phyloP scores from a whole-genome alignment of 441 rosid species.

The Melianthus villosus region DNA sequence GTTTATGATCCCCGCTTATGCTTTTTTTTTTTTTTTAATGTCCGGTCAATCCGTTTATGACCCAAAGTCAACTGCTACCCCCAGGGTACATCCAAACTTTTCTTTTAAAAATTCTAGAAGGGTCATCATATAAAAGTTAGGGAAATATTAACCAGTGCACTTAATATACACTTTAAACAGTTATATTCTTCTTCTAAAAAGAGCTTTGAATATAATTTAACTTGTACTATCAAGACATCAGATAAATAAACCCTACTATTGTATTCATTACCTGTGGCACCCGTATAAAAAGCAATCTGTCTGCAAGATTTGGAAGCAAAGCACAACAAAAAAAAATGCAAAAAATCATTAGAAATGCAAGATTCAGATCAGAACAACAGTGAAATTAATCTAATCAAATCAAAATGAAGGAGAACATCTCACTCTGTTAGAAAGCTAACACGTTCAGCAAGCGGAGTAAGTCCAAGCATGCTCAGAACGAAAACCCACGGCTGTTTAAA shows the following conservation, averaged over 20 bases:
- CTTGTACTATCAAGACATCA: too few species aligned
- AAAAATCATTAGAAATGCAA: neutral
- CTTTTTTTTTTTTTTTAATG: too few species aligned
- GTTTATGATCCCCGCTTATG: too few species aligned
- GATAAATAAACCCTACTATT: too few species aligned
- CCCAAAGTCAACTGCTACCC: too few species aligned
- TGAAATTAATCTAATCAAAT: neutral
- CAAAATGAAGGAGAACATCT: constrained; percentile 1
- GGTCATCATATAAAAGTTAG: neutral
- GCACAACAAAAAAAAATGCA: neutral
- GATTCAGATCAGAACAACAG: neutral
- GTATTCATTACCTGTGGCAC: constrained; percentile 55
- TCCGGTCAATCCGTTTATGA: too few species aligned
- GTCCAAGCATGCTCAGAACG: constrained; percentile 63
- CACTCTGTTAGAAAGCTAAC: constrained; percentile 89
- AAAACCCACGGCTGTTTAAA: constrained; percentile 55
- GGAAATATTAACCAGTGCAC: too few species aligned
- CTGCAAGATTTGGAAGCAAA: constrained; percentile 35
- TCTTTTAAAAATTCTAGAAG: too few species aligned
- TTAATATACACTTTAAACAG: too few species aligned
- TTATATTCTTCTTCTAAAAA: too few species aligned
- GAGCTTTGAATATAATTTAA: too few species aligned
- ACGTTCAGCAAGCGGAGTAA: constrained; percentile 70
- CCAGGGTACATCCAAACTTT: too few species aligned
- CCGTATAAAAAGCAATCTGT: constrained; percentile 68